Evolutionary conservation across 2,329 filamentous ascomycete species (phyloP).

Genomic region (Aspergillus chevalieri): DNA sequence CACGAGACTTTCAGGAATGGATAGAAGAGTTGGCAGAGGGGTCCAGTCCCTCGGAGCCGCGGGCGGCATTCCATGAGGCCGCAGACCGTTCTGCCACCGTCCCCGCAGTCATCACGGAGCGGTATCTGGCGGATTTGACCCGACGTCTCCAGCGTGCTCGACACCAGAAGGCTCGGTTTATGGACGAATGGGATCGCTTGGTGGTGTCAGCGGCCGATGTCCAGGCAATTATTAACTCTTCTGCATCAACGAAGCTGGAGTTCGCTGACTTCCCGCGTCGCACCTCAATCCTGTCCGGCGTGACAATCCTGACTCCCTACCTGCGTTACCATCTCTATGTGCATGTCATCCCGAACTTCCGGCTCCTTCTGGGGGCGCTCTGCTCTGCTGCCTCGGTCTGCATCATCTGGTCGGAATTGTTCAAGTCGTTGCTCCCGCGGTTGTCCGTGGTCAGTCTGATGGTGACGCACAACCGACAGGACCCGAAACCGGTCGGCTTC

Average conservation of each 20-base stretch:
- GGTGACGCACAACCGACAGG: conserved; percentile 61
- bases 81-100: conserved; percentile 36
- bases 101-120: conserved; percentile 82
- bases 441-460: conserved; percentile 64
- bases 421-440: conserved; percentile 72
- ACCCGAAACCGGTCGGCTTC: conserved; percentile 72
- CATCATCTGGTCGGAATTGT: conserved; percentile 88
- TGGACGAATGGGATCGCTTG: conserved; percentile 77
- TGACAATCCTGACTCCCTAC: conserved; percentile 67
- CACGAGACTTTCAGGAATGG: conserved; percentile 78
- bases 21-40: conserved; percentile 88
- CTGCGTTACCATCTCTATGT: conserved; percentile 73
- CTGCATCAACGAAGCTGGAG: conserved; percentile 71
- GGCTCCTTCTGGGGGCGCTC: conserved; percentile 59
- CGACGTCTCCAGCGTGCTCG: conserved; percentile 73
- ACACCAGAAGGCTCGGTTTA: conserved; percentile 75
- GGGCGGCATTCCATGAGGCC: conserved; percentile 35
- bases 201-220: conserved; percentile 67
- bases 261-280: conserved; percentile 58
- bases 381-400: conserved; percentile 70
- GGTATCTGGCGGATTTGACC: conserved; percentile 86
- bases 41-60: conserved; percentile 60
- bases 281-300: conserved; percentile 49
- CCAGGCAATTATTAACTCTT: conserved; percentile 78
- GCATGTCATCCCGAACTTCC: conserved; percentile 63